A percentile compares a stretch with the other conserved stretches of the same genome.
Conservation (phyloP, 2,329 filamentous ascomycete genomes). For the Aspergillus alliaceus region DNA sequence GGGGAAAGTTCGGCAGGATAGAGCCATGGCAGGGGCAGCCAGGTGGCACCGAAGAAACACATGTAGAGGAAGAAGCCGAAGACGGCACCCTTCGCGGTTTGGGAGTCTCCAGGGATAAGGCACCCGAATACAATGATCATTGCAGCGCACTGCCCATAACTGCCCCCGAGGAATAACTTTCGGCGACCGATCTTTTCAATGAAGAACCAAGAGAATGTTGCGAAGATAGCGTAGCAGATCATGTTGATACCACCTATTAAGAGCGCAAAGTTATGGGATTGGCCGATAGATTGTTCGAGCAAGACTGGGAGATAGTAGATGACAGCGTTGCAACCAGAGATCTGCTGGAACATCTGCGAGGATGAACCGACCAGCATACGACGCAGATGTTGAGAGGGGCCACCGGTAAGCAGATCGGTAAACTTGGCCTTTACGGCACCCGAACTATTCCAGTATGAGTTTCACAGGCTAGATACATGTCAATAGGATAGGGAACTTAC, state of each 20-base stretch:
- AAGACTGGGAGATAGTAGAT: conserved; percentile 16
- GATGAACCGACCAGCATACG: conserved; percentile 16
- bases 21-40: conserved; percentile 60
- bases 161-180: conserved; percentile 15
- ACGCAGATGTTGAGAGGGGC: conserved; percentile 14
- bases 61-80: conserved; percentile 21
- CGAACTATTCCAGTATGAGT: conserved; percentile 3
- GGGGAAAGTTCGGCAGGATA: conserved; percentile 49
- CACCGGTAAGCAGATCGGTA: conserved; percentile 14
- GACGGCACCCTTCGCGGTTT: conserved; percentile 15
- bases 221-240: conserved; percentile 18
- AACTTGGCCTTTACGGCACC: conserved; percentile 5
- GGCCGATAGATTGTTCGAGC: conserved; percentile 13
- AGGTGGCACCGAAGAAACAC: conserved; percentile 32
- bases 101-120: conserved; percentile 9
- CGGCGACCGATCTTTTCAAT: conserved; percentile 15
- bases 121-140: conserved; percentile 15
- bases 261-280: conserved; percentile 11
- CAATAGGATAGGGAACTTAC: conserved; percentile 1
- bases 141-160: conserved; percentile 12
- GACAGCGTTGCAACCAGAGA: conserved; percentile 17
- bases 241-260: conserved; percentile 17
- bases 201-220: conserved; percentile 18
- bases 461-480: background rate
- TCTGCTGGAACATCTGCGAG: conserved; percentile 15